Base-by-base conservation (phyloP, 31 red algal species). In the Bonnemaisonia californica region DNA sequence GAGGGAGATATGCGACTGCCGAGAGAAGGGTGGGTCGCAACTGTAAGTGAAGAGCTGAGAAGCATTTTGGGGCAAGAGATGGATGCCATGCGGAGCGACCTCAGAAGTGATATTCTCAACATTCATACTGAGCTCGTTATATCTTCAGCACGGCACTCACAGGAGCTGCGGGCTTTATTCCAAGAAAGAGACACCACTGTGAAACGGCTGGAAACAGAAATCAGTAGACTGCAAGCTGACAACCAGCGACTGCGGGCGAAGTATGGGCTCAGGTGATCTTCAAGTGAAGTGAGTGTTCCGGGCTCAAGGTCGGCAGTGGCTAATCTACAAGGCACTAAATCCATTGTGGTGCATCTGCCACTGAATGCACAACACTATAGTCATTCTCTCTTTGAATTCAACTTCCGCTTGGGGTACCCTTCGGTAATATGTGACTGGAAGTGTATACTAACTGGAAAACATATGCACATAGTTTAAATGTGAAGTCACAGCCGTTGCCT, bases 71-170 rank as follows among this genome's bases (percentile, higher is more conserved):
- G 63, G 38, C 69, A 89, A 29, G 86, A 89, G 54, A 41, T 89
- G 64, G 86, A 89, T 36, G 76, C 76, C 39, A 57, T 89, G 26
- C 69, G 71, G 2, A 67, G 35, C 30, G 86, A 89, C 18, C 42
- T 89, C 34, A 57, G 77, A 24, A 67, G 61, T 11, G 77, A 81
- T 59, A 70, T 89, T 55, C 62, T 89, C 22, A 57, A 58, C n/a
- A 74, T 89, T 82, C 86, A 89, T 70, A 73, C 77, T 16, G 77
- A 89, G 56, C 33, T 89, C 65, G 77, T 89, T 0, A 19, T 89
- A 27, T 48, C 67, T 7, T 48, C 86, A 27, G 69, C 69, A 2
- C 11, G 55, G 32, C 69, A 75, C 18, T 71, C 69, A 32, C 63
- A 73, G 32, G 77, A 81, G 42, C 31, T 77, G 54, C 42, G 60